These are phyloP conservation scores for Pterocarpus macrocarpus DNA, from an alignment of 306 rosid genomes.

Conservation along the genomic window DNA sequence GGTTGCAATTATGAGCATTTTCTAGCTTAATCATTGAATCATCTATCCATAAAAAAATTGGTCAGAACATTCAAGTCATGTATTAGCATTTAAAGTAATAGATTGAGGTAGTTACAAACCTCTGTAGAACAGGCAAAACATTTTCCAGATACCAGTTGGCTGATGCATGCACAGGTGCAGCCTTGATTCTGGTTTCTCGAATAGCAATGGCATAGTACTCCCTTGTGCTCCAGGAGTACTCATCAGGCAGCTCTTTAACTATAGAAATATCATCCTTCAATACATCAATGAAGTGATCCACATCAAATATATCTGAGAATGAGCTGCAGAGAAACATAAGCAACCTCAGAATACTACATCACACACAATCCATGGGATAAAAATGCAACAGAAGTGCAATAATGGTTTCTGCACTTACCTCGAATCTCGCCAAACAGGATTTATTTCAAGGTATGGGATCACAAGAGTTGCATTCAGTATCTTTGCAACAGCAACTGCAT, in stretches of 20 bases:
- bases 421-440: constrained; percentile 96
- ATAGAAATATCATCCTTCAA: constrained; percentile 87
- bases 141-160: constrained; percentile 92
- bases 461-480: constrained; percentile 95
- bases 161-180: constrained; percentile 93
- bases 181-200: constrained; percentile 87
- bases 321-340: constrained; percentile 69
- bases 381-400: constrained; percentile 30
- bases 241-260: constrained; percentile 87
- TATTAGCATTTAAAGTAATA: constrained; percentile 45
- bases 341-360: constrained; percentile 38
- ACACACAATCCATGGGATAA: constrained; percentile 32
- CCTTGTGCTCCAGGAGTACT: constrained; percentile 91
- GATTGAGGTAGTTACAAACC: constrained; percentile 68
- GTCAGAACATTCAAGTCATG: constrained; percentile 18
- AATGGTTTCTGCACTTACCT: constrained; percentile 59
- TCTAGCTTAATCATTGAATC: constrained; percentile 23
- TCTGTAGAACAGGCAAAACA: constrained; percentile 81
- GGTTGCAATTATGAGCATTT: constrained; percentile 1
- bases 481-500: constrained; percentile 97
- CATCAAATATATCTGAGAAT: constrained; percentile 92
- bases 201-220: constrained; percentile 81
- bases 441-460: constrained; percentile 90
- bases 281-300: constrained; percentile 92
- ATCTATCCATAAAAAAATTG: background rate